Conservation (phyloP, 345 rosid species). For the Citrus reticulata region DNA sequence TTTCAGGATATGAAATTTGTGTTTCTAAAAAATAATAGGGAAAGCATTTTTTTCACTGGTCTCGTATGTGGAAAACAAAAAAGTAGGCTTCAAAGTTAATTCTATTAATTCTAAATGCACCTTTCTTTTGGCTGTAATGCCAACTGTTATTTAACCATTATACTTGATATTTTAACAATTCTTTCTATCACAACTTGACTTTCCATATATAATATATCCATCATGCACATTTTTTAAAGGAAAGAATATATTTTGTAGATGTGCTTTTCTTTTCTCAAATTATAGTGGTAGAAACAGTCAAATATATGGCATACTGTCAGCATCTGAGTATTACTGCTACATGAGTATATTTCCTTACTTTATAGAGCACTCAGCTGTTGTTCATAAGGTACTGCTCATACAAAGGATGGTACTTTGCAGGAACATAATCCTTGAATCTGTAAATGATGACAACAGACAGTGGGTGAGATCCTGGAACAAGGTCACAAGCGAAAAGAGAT, state of each 20-base stretch:
- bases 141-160: neutral
- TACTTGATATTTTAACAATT: neutral
- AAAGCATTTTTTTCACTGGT: no score
- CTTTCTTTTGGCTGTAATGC: neutral
- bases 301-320: neutral
- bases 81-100: no score
- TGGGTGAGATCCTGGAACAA: neutral
- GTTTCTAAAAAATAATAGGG: no score
- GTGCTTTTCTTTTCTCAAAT: neutral
- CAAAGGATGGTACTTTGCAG: constrained; percentile 52
- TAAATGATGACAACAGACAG: neutral
- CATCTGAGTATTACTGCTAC: neutral
- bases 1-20: neutral
- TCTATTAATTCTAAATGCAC: neutral
- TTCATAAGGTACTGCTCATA: constrained; percentile 66
- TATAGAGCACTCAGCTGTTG: constrained; percentile 23
- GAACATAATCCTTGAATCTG: constrained; percentile 89
- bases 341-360: constrained; percentile 20
- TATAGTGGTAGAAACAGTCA: neutral
- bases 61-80: neutral
- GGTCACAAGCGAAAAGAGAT: neutral
- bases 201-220: neutral
- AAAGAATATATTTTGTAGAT: neutral
- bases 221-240: neutral
- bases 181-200: neutral